Evolutionary conservation across 2,329 filamentous ascomycete genomes (phyloP), one percentile per base, ranked within the genome.

Genomic region (Alternaria longipes): DNA sequence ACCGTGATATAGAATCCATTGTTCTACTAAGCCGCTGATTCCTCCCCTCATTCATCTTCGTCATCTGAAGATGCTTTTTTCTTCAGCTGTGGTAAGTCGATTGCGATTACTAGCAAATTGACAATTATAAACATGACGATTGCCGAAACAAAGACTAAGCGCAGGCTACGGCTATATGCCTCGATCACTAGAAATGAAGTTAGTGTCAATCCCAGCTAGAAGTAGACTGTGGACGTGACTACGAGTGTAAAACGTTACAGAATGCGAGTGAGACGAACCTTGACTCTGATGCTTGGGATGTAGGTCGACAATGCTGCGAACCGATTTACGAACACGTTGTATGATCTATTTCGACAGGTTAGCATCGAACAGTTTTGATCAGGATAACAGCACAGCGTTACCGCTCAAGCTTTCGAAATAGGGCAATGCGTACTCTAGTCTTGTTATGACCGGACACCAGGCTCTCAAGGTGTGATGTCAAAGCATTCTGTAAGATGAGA

Each of bases 401-500:
- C 40, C 20, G 12, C 20, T 5, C 12, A 9, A 24, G 16, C 5
- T 42, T 8, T 20, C 8, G 20, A 2, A 6, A 24, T 16, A 18
- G 11, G 20, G 16, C 14, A 4, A 8, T 3, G 60, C 73, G 5
- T 67, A 84, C 80, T 47, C 83, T 79, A 0, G 82, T 81, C 70
- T 88, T 90, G 24, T 87, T 81, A 0, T 81, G 80, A 0, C 87
- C 89, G 0, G 81, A 83, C 8, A 94, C 89, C 34, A 85, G 83
- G 11, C 74, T 64, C 5, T 85, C 78, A 5, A 94, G 82, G 66
- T 89, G 89, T 18, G 82, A 79, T 8, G 86, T 78, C 53, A 94
- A 80, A 1, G 86, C 84, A 70, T 93, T 93, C 79, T 94, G 91
- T 63, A 94, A 81, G 8, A 93, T 86, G 59, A 93, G 83, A 73